These are phyloP conservation scores for Lyophyllum shimeji DNA, from an alignment of 768 basidiomycete species.

Conservation along the genomic window DNA sequence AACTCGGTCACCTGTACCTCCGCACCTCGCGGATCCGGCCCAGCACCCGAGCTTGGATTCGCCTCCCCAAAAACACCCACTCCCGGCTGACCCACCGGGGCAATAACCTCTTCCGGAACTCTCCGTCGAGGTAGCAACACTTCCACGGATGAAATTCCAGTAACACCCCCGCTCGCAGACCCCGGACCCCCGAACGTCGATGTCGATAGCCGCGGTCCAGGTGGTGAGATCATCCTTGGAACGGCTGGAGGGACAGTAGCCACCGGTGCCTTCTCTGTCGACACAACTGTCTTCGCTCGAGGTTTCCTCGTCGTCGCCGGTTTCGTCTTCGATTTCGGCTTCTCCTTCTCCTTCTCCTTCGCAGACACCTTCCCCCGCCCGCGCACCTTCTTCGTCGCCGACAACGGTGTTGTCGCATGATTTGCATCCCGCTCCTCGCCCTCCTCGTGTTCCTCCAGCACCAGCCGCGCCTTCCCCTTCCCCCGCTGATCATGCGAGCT, in stretches of 20 bases:
- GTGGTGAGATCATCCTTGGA: slow-evolving; percentile 26
- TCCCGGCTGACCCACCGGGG: neutral
- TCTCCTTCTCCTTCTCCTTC: slow-evolving; percentile 11
- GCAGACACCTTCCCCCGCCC: slow-evolving; percentile 5
- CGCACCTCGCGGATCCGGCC: neutral
- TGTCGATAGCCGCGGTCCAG: slow-evolving; percentile 7
- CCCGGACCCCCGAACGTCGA: neutral
- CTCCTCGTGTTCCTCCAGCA: slow-evolving; percentile 11
- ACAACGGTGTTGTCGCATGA: slow-evolving; percentile 2
- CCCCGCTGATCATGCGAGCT: slow-evolving; percentile 30
- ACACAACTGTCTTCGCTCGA: neutral
- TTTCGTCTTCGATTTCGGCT: slow-evolving; percentile 4
- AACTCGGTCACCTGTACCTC: neutral
- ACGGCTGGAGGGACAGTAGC: neutral
- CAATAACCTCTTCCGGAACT: neutral
- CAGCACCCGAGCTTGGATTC: slow-evolving; percentile 1
- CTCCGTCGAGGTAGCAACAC: neutral
- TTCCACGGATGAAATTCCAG: slow-evolving; percentile 5
- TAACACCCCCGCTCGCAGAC: neutral
- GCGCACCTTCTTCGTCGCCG: slow-evolving; percentile 13
- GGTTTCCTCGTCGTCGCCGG: slow-evolving; percentile 11
- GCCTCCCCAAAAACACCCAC: neutral
- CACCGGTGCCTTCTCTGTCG: neutral
- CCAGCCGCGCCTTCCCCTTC: slow-evolving; percentile 17
- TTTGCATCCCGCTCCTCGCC: slow-evolving; percentile 3